A percentile compares a stretch with the other conserved stretches of the same genome.
Conservation (phyloP, 2,329 filamentous ascomycete genomes). For the Raffaelea deltoideospora region DNA sequence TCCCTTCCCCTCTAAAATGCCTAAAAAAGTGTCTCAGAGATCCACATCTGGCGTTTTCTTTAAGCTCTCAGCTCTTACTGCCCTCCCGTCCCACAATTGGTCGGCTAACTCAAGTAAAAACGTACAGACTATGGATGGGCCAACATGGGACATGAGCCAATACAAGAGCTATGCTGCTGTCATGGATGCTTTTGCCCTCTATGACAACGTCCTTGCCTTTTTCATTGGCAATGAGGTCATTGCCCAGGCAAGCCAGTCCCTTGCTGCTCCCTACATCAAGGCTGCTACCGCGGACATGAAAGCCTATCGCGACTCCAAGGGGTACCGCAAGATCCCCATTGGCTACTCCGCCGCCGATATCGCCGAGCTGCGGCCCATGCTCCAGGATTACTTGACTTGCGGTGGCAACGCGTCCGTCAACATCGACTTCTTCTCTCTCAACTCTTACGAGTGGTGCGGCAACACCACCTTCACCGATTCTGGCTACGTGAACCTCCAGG, state of each 20-base stretch:
- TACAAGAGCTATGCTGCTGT: conserved; percentile 52
- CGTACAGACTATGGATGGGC: conserved; percentile 36
- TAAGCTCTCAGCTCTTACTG: no score
- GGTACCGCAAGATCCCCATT: conserved; percentile 67
- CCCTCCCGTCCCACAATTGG: no score
- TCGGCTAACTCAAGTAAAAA: no score
- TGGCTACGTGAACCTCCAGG: conserved; percentile 55
- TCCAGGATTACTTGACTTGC: conserved; percentile 64
- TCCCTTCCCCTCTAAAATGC: conserved; percentile 6
- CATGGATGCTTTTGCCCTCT: conserved; percentile 62
- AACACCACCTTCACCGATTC: conserved; percentile 40
- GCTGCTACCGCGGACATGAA: conserved; percentile 71
- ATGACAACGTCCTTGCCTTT: conserved; percentile 68
- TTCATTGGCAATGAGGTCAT: conserved; percentile 86
- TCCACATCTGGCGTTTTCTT: no score
- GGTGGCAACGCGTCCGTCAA: conserved; percentile 52
- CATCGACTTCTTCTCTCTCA: conserved; percentile 73
- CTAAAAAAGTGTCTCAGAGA: no score
- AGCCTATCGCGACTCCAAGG: conserved; percentile 58
- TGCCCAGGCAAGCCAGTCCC: conserved; percentile 40
- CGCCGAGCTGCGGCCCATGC: conserved; percentile 45
- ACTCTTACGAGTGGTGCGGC: conserved; percentile 74
- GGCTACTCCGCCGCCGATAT: conserved; percentile 85
- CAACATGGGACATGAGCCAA: conserved; percentile 61
- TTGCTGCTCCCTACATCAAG: conserved; percentile 68